Percentiles rank a stretch among this genome's conserved stretches.
phyloP scores from a whole-genome alignment of 129 eudicot species.

The Heracleum sosnowskyi region DNA sequence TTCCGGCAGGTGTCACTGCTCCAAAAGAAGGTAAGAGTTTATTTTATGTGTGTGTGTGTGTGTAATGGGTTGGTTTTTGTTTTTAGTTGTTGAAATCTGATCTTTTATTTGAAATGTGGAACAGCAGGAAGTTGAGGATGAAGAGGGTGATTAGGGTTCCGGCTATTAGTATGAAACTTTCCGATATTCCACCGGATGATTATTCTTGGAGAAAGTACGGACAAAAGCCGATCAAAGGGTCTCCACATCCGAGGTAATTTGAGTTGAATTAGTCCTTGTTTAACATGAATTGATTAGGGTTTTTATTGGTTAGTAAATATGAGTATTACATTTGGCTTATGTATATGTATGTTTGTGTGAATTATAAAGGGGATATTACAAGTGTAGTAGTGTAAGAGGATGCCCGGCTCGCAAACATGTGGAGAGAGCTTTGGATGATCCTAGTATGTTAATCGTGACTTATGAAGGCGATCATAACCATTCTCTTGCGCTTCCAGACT shows the following conservation, averaged over 20 bases:
- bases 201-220: constrained; percentile 98
- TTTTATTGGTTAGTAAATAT: not conserved
- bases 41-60: not conserved
- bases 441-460: constrained; percentile 76
- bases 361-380: constrained; percentile 78
- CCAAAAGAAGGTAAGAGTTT: constrained; percentile 52
- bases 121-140: constrained; percentile 50
- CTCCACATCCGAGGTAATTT: constrained; percentile 91
- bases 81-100: not conserved
- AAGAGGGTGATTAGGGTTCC: constrained; percentile 76
- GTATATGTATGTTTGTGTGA: not conserved
- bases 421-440: constrained; percentile 82
- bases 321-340: not conserved
- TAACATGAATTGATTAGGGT: not conserved
- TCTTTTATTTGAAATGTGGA: not conserved
- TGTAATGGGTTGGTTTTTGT: not conserved
- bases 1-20: constrained; percentile 72
- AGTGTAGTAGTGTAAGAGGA: constrained; percentile 92
- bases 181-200: constrained; percentile 96
- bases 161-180: constrained; percentile 81
- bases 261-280: not conserved
- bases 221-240: constrained; percentile 92
- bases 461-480: constrained; percentile 95
- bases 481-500: constrained; percentile 46
- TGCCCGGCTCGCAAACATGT: constrained; percentile 96